Evolutionary conservation across 108 stramenopile genomes (phyloP), one percentile per base, ranked within the genome.

Genomic region (Mediolabrus comicus): DNA sequence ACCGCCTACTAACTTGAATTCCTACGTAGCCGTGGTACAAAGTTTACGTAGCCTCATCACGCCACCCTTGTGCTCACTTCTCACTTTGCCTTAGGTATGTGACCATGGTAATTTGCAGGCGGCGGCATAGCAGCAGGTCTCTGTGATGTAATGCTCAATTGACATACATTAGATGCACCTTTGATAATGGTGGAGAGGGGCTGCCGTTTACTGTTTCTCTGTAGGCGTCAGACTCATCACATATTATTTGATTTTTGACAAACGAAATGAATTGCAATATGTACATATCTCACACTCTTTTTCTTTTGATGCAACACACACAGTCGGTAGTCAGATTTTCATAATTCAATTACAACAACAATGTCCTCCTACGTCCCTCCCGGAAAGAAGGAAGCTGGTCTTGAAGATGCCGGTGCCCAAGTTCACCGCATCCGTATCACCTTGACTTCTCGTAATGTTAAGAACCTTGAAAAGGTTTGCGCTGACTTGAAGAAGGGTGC

Each of bases 401-500:
- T 75, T 53, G 78, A 75, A 69, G 87, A 84, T 69, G 90, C 72
- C 26, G 91, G 74, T 32, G 87, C 66, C 28, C 65, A 86, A 49
- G 85, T 97, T 70, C 96, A 98, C 87, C 91, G 96, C 73, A 98
- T 99, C 75, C 96, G 99, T 62, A 99, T 99, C 91, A 98, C 98
- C 58, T 87, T 99, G 55, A 98, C 98, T 62, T 97, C 95, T 71
- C 95, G 96, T 71, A 98, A 98, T 68, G 99, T 99, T 52, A 82
- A 92, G 79, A 96, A 97, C 89, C 79, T 99, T 56, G 99, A 99
- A 77, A 98, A 98, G 87, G 94, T 98, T 26, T 99, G 99, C 86
- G 91, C 97, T 22, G 96, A 97, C 75, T 75, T 99, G 67, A 99
- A 99, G 92, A 88, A 87, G 79, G 83, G 85, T 49, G 96, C 98